Evolutionary conservation across 2,329 filamentous ascomycete species (phyloP).

Genomic region (Penicillium italicum): DNA sequence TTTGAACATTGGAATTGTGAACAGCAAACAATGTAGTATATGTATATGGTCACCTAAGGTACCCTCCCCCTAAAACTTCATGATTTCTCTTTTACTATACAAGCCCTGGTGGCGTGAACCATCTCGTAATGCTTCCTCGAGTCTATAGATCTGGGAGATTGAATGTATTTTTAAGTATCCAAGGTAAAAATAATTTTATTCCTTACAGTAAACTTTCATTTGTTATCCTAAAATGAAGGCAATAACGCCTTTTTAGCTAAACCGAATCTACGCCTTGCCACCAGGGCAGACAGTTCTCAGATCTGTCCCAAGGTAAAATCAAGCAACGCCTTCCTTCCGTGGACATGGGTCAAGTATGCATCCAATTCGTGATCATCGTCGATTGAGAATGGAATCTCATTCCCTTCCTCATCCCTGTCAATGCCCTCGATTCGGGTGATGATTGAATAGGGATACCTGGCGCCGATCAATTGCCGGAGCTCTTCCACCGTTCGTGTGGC

Average conservation of each 20-base stretch:
- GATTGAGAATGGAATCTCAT: constrained; percentile 62
- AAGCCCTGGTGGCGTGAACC: neutral
- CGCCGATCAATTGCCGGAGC: constrained; percentile 58
- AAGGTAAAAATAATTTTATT: neutral
- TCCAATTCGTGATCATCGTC: constrained; percentile 68
- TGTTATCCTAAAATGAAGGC: neutral
- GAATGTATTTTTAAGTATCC: neutral
- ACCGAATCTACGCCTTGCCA: neutral
- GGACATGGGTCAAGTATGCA: constrained; percentile 66
- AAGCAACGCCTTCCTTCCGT: constrained; percentile 55
- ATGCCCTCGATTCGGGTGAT: constrained; percentile 64
- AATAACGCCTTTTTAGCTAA: neutral
- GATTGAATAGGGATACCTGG: constrained; percentile 58
- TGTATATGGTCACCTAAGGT: neutral
- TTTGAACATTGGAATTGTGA: constrained; percentile 12
- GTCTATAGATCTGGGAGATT: neutral
- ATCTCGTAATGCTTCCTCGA: neutral
- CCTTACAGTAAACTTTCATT: neutral
- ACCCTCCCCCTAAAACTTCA: neutral
- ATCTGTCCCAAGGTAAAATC: constrained; percentile 40
- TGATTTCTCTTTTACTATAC: constrained; percentile 1
- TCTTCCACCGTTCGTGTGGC: constrained; percentile 57
- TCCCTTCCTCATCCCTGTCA: constrained; percentile 57
- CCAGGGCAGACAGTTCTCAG: constrained; percentile 4
- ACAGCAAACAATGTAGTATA: constrained; percentile 20